Evolutionary conservation across 2,329 filamentous ascomycete genomes (phyloP), one percentile per base, ranked within the genome.

Genomic region (Fusarium sp.): DNA sequence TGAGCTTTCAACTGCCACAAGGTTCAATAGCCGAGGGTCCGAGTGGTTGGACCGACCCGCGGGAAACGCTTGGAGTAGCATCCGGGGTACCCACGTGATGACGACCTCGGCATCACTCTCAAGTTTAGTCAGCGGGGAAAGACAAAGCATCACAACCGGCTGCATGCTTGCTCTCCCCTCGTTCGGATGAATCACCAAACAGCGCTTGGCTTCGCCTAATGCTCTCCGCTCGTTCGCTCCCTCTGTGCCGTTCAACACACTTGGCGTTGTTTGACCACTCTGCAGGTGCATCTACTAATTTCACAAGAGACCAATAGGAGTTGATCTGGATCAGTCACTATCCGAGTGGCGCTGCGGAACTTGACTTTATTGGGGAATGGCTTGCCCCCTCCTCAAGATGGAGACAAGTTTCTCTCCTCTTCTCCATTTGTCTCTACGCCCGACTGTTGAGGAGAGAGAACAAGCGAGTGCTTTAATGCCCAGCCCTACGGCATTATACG

Each of bases 281-380:
- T 64, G 65, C 61, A 58, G 56, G 11, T 64, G 57, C 31, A 43
- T 57, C 66, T 59, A 52, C 68, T 69, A 69, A 78, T 77, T 73
- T 77, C 66, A 61, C 57, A n/a, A 63, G 27, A 67, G 48, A 39
- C 75, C 75, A 78, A 78, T 78, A 35, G 61, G 69, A 48, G 31
- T 45, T 56, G 11, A 37, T 33, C 33, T 61, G 39, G 31, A 50
- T 67, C 67, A 70, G 61, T 67, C 39, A 56, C 58, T 71, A 62
- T 61, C 65, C 60, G 69, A 18, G 69, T 75, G 67, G 75, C 73
- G 76, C 56, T 33, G 31, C 48, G 24, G 10, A 45, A 56, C 60
- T 72, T 76, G 68, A 20, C 76, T 75, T n/a, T 27, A 68, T 73
- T 52, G 41, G 74, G 68, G 65, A 43, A 48, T 57, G 65, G 65